Base-by-base conservation (phyloP, 257 asterid species). In the Mitragyna speciosa region DNA sequence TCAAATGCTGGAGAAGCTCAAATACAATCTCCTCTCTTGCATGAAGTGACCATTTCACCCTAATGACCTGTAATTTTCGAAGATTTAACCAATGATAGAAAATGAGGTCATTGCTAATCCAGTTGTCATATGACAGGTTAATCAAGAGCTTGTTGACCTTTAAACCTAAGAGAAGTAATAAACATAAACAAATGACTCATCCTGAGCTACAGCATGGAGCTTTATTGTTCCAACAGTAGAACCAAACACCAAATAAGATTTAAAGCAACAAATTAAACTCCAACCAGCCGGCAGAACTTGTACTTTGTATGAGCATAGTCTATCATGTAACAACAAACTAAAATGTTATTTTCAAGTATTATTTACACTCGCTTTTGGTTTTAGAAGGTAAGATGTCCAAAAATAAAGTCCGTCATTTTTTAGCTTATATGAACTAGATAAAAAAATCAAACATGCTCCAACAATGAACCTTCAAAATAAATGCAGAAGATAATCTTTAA, bases 11-110 rank as follows among this genome's bases (percentile, higher is more conserved):
- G 73, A 92, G 89, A 81, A 95, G 98, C 86, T 95, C 99, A 70
- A 92, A 92, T 51, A 95, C 94, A 78, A 93, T 95, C 86, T 95
- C 99, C 86, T 95, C 99, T 84, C 99, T 92, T 22, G 99, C 99
- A 64, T 95, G 99, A 69, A 95, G 96, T 48, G 98, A 91, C 99
- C 99, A 95, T 82, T 95, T 95, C 64, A 93, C 98, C 81, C 99
- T 85, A 73, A 95, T 93, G 74, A 95, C 98, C 99, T 95, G 83
- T 15, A 51, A 51, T 51, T 70, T 47, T 72, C 6, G 64, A 49
- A 56, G 51, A 70, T 15, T 10, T 17, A 14, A 73, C 24, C 65
- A 73, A 66, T 41, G 63, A 71, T 1, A 16, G 19, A 58, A 59
- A 36, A 28, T 26, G 11, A n/a, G 2, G 28, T 11, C 24, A 28